These are phyloP conservation scores for Tetrapisispora taiwanensis DNA, from an alignment of 805 yeast species.

Conservation along the genomic window DNA sequence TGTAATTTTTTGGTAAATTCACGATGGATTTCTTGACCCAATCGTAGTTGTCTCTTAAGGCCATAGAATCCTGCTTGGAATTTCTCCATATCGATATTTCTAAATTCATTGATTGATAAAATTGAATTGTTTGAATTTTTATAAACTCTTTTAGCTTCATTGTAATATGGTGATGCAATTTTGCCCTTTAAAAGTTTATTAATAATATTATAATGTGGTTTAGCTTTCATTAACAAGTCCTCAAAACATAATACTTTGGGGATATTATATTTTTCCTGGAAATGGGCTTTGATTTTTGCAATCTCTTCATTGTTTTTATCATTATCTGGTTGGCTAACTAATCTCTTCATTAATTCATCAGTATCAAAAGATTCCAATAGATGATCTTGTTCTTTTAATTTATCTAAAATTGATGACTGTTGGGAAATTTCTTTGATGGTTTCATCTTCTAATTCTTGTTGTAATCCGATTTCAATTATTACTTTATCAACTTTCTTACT, in stretches of 20 bases:
- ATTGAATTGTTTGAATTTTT: constrained; percentile 33
- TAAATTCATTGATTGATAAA: constrained; percentile 39
- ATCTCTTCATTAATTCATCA: neutral
- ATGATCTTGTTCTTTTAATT: neutral
- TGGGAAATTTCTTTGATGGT: neutral
- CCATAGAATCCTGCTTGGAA: constrained; percentile 57
- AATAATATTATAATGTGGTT: constrained; percentile 28
- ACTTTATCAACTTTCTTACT: neutral
- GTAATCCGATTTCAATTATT: neutral
- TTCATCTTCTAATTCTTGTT: neutral
- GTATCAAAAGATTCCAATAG: neutral
- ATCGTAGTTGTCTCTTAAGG: constrained; percentile 41
- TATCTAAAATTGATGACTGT: neutral
- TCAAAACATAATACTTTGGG: constrained; percentile 23
- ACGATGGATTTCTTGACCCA: constrained; percentile 36
- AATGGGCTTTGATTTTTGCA: constrained; percentile 4
- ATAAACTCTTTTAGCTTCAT: constrained; percentile 36
- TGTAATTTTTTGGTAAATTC: constrained; percentile 27
- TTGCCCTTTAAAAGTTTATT: constrained; percentile 37
- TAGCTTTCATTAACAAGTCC: constrained; percentile 24
- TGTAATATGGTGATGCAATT: constrained; percentile 39
- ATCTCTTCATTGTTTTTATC: neutral
- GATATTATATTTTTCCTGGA: constrained; percentile 15
- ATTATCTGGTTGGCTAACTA: neutral
- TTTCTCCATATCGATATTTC: constrained; percentile 35